Conservation (phyloP, 225 moss, liverwort and hornwort genomes). For the Rhytidiadelphus loreus region DNA sequence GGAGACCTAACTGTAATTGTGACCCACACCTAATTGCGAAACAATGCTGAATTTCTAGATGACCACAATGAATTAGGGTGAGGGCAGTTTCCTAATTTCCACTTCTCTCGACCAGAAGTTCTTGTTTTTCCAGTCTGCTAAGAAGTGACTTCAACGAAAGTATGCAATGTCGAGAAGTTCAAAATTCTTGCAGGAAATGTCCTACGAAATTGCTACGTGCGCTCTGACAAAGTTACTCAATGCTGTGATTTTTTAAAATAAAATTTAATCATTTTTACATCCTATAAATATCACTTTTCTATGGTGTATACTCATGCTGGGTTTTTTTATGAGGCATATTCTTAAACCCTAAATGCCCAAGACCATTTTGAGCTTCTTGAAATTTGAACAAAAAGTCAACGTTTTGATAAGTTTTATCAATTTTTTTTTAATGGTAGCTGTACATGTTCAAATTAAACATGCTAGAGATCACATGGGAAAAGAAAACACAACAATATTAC, state of each 20-base stretch:
- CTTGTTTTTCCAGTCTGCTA: neutral
- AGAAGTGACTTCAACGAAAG: neutral
- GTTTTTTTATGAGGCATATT: no score
- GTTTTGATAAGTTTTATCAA: no score
- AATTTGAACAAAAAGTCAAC: no score
- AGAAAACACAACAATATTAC: no score
- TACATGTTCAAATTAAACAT: no score
- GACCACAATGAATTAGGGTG: neutral
- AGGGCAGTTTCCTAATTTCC: neutral
- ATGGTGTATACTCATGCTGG: neutral
- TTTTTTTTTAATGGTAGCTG: no score
- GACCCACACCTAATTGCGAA: neutral
- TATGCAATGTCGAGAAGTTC: neutral
- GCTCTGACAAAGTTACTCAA: neutral
- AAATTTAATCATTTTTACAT: no score
- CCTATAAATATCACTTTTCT: neutral
- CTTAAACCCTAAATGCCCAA: no score
- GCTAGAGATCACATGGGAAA: no score
- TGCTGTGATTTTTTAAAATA: neutral
- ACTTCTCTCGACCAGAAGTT: neutral
- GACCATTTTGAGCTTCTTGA: no score
- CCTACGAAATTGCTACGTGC: neutral
- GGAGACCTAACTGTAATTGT: no score
- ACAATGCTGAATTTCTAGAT: neutral
- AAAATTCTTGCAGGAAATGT: neutral